Conservation (phyloP, 768 basidiomycete species). For the Mrakia blollopis region DNA sequence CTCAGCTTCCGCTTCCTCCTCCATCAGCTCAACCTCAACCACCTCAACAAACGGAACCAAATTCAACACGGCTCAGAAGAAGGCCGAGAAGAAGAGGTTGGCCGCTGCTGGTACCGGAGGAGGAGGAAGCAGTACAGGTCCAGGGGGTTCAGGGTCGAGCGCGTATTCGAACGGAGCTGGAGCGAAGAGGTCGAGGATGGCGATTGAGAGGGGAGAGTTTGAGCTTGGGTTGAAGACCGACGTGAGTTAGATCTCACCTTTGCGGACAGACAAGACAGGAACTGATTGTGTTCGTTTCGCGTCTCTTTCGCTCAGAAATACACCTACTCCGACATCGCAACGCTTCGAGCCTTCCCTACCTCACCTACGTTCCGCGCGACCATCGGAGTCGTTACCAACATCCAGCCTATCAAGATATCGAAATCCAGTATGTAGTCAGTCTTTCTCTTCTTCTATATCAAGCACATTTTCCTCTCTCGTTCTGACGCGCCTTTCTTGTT, state of each 20-base stretch:
- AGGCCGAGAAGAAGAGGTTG: neutral
- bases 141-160: neutral
- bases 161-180: neutral
- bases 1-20: neutral
- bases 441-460: too few species aligned
- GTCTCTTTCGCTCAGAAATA: neutral
- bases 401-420: neutral
- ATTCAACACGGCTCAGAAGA: neutral
- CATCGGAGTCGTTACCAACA: slow-evolving; percentile 14
- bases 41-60: neutral
- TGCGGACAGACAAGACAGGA: neutral
- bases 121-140: neutral
- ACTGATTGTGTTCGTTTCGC: neutral
- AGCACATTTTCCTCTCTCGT: neutral
- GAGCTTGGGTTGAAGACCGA: neutral
- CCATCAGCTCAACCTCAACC: neutral
- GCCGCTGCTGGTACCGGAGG: neutral
- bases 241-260: too few species aligned
- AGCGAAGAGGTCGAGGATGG: neutral
- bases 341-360: neutral
- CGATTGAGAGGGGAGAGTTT: neutral
- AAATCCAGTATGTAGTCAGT: neutral
- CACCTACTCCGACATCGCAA: neutral
- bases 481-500: neutral
- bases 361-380: neutral